Base-by-base conservation (phyloP, 2,329 filamentous ascomycete genomes). In the Hypoxylon sp. region DNA sequence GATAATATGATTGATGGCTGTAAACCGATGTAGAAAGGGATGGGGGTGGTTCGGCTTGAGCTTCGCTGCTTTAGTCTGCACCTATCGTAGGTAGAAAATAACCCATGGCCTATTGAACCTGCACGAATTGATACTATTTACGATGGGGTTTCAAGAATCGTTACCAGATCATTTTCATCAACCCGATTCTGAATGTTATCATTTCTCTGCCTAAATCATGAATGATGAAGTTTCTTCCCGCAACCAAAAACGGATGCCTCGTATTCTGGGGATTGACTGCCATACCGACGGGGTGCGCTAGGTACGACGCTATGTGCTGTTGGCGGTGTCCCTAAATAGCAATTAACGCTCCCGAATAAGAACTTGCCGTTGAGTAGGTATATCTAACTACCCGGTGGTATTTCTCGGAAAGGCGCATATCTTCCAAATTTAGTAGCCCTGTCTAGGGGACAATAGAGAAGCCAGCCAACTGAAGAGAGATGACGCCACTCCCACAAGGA, bases 211-310 rank as follows among this genome's bases (percentile, higher is more conserved):
- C 32, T 22, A 54, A 42, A 16, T n/a, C 18, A 6, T n/a, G n/a
- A 8, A 46, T 48, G 9, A 22, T n/a, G 7, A 50, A 9, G 7
- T 16, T n/a, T 44, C 14, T 22, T 28, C 1, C 6, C 8, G 22
- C 12, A 22, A 20, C 32, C 12, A 3, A 22, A 12, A 16, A 42
- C 32, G 24, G 8, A 28, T 14, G 22, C 8, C 20, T 50, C 28
- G 44, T 16, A 18, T 36, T 44, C 38, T 40, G 28, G 18, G 16
- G 36, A 16, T 50, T 52, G 38, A n/a, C 24, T 40, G 12, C 46
- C 36, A 33, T 50, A 51, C 46, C 26, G 36, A 22, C 55, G 33
- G 46, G 46, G 24, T 18, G 38, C 46, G 48, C 55, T 45, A 59
- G 45, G 46, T 24, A 32, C 12, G 16, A 24, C 33, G 46, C 12